Evolutionary conservation across 2,329 filamentous ascomycete genomes (phyloP).

Genomic region (Lasiodiplodia gonubiensis): DNA sequence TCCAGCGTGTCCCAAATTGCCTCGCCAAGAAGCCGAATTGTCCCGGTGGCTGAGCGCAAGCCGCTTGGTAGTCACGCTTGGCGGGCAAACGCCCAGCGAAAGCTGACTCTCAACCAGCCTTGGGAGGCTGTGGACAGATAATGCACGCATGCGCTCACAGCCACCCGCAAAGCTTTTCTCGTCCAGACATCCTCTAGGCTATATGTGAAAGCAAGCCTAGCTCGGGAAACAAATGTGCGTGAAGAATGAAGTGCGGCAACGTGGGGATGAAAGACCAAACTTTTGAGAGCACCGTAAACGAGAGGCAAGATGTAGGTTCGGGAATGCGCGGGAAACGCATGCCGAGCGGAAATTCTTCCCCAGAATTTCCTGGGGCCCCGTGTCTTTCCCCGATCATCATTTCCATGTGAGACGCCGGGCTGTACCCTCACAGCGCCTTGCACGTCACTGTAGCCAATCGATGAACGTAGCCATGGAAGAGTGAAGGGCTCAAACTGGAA

Average conservation of each 20-base stretch:
- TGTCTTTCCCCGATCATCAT: not conserved
- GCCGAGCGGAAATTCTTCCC: not conserved
- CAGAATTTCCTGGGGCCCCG: slow-evolving; percentile 9
- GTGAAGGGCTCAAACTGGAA: not conserved
- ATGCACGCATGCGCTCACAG: not conserved
- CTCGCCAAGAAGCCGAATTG: slow-evolving; percentile 11
- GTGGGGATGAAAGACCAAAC: not conserved
- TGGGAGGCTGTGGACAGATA: not conserved
- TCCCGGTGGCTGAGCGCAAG: slow-evolving; percentile 10
- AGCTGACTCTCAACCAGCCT: slow-evolving; percentile 3
- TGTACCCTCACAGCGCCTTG: not conserved
- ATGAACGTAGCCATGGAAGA: not conserved
- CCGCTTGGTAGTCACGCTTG: slow-evolving; percentile 7
- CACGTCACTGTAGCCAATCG: not conserved
- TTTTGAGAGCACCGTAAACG: too few species aligned
- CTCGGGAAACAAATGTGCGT: not conserved
- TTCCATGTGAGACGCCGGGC: not conserved
- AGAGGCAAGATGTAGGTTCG: not conserved
- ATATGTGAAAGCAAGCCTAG: not conserved
- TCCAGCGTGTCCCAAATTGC: not conserved
- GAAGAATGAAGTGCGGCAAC: not conserved
- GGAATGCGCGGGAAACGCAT: not conserved
- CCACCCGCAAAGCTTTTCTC: slow-evolving; percentile 18
- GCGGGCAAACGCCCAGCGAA: not conserved
- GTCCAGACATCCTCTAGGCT: not conserved